phyloP scores from a whole-genome alignment of 768 basidiomycete species.

The Dacryopinax spathularia region DNA sequence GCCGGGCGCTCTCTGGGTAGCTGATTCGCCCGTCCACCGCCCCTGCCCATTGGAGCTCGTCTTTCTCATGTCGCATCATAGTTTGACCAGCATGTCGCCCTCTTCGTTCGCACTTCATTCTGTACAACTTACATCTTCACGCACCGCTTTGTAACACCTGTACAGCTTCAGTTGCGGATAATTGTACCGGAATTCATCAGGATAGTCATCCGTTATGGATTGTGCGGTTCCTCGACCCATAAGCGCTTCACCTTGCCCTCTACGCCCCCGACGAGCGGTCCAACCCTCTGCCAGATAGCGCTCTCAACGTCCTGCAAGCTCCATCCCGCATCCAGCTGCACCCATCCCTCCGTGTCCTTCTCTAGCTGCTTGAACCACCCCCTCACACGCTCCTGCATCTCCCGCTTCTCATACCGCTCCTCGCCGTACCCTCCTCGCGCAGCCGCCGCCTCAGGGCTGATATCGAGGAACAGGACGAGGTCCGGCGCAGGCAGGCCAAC shows the following conservation, averaged over 20 bases:
- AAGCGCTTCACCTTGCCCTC: slow-evolving; percentile 34
- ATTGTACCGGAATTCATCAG: neutral
- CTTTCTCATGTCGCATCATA: too few relatives aligned
- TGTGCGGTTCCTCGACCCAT: too few relatives aligned
- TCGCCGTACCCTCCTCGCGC: slow-evolving; percentile 67
- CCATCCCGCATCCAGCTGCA: slow-evolving; percentile 43
- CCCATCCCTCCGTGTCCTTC: slow-evolving; percentile 41
- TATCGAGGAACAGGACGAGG: slow-evolving; percentile 71
- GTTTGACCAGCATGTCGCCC: too few relatives aligned
- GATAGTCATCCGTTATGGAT: too few relatives aligned
- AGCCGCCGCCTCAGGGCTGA: slow-evolving; percentile 54
- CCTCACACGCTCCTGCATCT: slow-evolving; percentile 55
- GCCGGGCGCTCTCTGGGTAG: neutral
- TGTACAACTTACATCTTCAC: neutral
- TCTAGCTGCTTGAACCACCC: slow-evolving; percentile 44
- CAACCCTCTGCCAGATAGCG: slow-evolving; percentile 41
- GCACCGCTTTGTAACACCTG: neutral
- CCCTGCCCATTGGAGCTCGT: neutral
- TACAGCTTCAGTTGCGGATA: neutral
- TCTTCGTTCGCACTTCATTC: too few relatives aligned
- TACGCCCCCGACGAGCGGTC: slow-evolving; percentile 30
- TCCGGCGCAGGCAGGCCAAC: slow-evolving; percentile 81
- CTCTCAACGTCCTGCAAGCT: slow-evolving; percentile 36
- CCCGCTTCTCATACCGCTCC: slow-evolving; percentile 75
- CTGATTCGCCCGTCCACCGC: neutral